Evolutionary conservation across 108 stramenopile species (phyloP).

Genomic region (Skeletonema menzelii): DNA sequence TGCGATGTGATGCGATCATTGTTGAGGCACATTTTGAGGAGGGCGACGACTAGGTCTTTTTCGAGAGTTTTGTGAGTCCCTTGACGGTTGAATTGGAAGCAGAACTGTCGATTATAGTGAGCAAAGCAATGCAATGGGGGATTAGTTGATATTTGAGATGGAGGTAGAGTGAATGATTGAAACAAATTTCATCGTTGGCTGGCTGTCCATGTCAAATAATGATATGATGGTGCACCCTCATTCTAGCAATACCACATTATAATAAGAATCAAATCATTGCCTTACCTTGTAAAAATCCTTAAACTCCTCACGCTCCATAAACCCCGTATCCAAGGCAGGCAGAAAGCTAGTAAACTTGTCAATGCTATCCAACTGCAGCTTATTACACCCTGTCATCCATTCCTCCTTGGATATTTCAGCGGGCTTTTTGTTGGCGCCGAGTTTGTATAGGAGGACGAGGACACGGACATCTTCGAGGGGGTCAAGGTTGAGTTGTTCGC

Average conservation of each 20-base stretch:
- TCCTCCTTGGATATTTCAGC: conserved; percentile 79
- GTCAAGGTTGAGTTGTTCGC: conserved; percentile 82
- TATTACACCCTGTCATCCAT: conserved; percentile 67
- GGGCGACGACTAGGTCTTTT: conserved; percentile 83
- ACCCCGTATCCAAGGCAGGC: conserved; percentile 83
- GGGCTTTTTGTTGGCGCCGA: conserved; percentile 82
- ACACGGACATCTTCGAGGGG: conserved; percentile 82
- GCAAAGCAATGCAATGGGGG: background rate
- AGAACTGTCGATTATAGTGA: conserved; percentile 49
- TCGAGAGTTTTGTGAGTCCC: conserved; percentile 92
- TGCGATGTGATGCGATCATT: conserved; percentile 37
- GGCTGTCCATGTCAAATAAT: background rate
- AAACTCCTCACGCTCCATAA: conserved; percentile 83
- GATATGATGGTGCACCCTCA: background rate
- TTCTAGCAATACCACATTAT: background rate
- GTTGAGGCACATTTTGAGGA: conserved; percentile 67
- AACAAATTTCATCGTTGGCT: too few species aligned
- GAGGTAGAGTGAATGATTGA: conserved; percentile 10
- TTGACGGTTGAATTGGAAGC: conserved; percentile 89
- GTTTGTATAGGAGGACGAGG: conserved; percentile 84
- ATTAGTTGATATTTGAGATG: background rate
- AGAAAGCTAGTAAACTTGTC: conserved; percentile 63
- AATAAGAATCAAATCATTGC: background rate
- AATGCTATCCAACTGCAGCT: conserved; percentile 60
- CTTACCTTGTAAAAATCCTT: conserved; percentile 88